Base-by-base conservation (phyloP, 805 yeast genomes). In the Teunomyces gatunensis region DNA sequence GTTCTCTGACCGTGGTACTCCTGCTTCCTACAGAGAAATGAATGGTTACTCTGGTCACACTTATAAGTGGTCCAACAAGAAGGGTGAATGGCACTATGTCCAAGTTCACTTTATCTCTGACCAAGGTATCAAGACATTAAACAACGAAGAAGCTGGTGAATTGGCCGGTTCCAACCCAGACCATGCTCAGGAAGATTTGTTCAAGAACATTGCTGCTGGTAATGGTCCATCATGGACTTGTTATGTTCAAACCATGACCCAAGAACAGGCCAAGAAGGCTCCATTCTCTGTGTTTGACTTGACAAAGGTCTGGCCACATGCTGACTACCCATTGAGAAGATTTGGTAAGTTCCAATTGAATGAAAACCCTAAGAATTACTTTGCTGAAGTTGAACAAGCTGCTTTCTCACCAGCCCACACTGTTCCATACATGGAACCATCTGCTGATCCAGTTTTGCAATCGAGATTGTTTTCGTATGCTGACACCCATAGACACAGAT, bases 241-340 rank as follows among this genome's bases (percentile, higher is more conserved):
- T 52, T 88, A 85, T 69, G 70, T 89, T 46, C 96, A 89, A 74
- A 79, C 88, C 39, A 89, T 89, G 96, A 86, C 96, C 30, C 80
- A 80, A 51, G 87, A 82, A 57, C 83, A 89, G 69, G 89, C 96
- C 50, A 78, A 84, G 67, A 69, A 81, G 51, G 79, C 80, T 43
- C 85, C 85, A 63, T 89, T 86, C 71, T 85, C 92, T 5, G 91
- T 90, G 39, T 89, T 87, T 64, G 97, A 89, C 69, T 77, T 89
- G 67, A 89, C 97, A 54, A 90, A 90, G 68, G 67, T 74, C 50
- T 79, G 84, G 84, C 81, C 84, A 28, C 81, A 80, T 59, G 61
- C 59, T 52, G 73, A 79, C 42, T 79, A 70, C 71, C 84, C 84
- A 45, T 65, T 79, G 54, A 69, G 82, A 56, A 70, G 71, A 53